Base-by-base conservation (phyloP, 139 green algal species). In the Dunaliella sp. region DNA sequence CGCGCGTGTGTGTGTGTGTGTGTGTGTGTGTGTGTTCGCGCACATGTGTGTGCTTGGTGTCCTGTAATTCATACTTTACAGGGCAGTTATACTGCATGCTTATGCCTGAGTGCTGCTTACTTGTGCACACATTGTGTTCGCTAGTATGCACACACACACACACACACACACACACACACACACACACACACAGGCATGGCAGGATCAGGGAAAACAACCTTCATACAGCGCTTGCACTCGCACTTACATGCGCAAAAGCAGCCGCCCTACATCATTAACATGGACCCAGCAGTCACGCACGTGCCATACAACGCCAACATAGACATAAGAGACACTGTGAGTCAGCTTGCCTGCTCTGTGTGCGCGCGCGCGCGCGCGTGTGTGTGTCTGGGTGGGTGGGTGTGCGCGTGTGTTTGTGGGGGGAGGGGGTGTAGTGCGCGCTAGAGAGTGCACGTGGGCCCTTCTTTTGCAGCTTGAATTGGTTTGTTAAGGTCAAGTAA, bases 311-410 rank as follows among this genome's bases (percentile, higher is more conserved):
- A 87, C 1, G 90, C 96, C 22, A 98, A 99, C 91, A 95, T 99
- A 22, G 97, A 99, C 93, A 99, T 99, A 35, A 90, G 97, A 21
- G 97, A 99, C 90, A 99, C 97, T 59, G 96, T 97, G n/a, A n/a
- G n/a, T n/a, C n/a, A n/a, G n/a, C n/a, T n/a, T n/a, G n/a, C n/a
- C n/a, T n/a, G n/a, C n/a, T n/a, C n/a, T n/a, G n/a, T n/a, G n/a
- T n/a, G n/a, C n/a, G n/a, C n/a, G n/a, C n/a, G n/a, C n/a, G n/a
- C n/a, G n/a, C n/a, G n/a, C n/a, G n/a, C n/a, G n/a, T n/a, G n/a
- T n/a, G n/a, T n/a, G n/a, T n/a, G n/a, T n/a, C n/a, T n/a, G n/a
- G n/a, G n/a, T n/a, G n/a, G n/a, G n/a, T n/a, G n/a, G n/a, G n/a
- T n/a, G n/a, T n/a, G n/a, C n/a, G n/a, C n/a, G n/a, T n/a, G n/a